phyloP scores from a whole-genome alignment of 108 stramenopile genomes.

The Chaetoceros muelleri region DNA sequence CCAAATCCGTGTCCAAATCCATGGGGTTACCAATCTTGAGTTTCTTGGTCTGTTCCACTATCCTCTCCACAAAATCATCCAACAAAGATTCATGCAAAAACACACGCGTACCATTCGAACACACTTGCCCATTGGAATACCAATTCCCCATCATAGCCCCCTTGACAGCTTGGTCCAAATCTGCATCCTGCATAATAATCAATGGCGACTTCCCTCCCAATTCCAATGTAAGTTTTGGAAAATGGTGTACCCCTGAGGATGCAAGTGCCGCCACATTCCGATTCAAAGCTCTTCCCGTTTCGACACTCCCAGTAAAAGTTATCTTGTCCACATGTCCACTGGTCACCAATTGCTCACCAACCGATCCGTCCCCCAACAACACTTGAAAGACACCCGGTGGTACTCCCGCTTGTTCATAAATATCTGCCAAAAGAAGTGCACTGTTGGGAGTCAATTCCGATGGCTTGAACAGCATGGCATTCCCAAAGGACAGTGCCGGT shows the following conservation, averaged over 20 bases:
- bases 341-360: slow-evolving; percentile 20
- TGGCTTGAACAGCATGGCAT: slow-evolving; percentile 87
- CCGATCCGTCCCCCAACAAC: slow-evolving; percentile 51
- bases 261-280: too few relatives aligned
- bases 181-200: slow-evolving; percentile 47
- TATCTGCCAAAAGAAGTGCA: slow-evolving; percentile 38
- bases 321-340: slow-evolving; percentile 33
- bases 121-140: slow-evolving; percentile 74
- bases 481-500: slow-evolving; percentile 85
- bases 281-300: slow-evolving; percentile 31
- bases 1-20: slow-evolving; percentile 23
- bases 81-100: slow-evolving; percentile 40
- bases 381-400: slow-evolving; percentile 83
- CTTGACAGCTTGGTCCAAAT: slow-evolving; percentile 30
- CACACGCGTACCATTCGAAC: slow-evolving; percentile 69
- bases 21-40: slow-evolving; percentile 36
- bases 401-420: slow-evolving; percentile 69
- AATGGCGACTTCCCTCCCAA: slow-evolving; percentile 54
- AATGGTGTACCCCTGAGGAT: slow-evolving; percentile 13
- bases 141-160: slow-evolving; percentile 55
- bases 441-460: slow-evolving; percentile 86
- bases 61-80: slow-evolving; percentile 25
- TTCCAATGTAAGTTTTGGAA: slow-evolving; percentile 32
- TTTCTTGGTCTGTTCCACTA: slow-evolving; percentile 20
- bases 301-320: slow-evolving; percentile 56